Percentiles rank a stretch among this genome's conserved stretches.
Conservation (phyloP, 345 rosid genomes). For the Salix purpurea region DNA sequence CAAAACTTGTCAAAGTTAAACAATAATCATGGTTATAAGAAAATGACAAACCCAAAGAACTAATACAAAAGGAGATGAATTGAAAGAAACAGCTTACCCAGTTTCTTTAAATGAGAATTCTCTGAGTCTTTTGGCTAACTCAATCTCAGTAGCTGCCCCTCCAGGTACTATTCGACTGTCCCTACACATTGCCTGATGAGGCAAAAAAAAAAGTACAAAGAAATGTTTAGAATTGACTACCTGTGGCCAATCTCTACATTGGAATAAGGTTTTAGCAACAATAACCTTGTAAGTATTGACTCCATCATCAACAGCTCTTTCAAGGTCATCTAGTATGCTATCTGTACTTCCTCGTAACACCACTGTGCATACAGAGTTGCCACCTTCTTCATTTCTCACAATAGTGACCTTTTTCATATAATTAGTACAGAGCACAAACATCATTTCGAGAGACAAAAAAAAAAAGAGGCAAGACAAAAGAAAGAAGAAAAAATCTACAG, state of each 20-base stretch:
- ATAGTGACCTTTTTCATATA: conserved; percentile 58
- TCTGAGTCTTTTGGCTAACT: conserved; percentile 86
- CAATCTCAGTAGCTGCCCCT: conserved; percentile 96
- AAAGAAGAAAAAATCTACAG: not conserved
- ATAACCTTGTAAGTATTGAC: conserved; percentile 94
- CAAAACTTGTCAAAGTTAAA: not conserved
- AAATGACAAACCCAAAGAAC: not conserved
- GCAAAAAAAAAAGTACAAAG: not conserved
- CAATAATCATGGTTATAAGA: not conserved
- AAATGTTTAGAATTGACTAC: not conserved
- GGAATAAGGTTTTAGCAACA: conserved; percentile 6
- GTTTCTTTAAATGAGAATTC: conserved; percentile 90
- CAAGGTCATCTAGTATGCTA: conserved; percentile 94
- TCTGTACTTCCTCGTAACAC: conserved; percentile 95
- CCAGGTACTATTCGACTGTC: conserved; percentile 92
- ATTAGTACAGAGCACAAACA: not conserved
- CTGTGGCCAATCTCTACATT: not conserved
- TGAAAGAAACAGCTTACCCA: conserved; percentile 45
- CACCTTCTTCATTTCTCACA: conserved; percentile 89
- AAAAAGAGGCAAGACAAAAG: not conserved
- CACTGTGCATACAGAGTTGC: conserved; percentile 80
- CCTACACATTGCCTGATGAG: conserved; percentile 89
- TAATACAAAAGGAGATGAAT: not conserved
- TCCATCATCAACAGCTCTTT: conserved; percentile 99
- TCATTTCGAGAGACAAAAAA: not conserved